Base-by-base conservation (phyloP, 805 yeast species). In the Teunomyces pallodes region DNA sequence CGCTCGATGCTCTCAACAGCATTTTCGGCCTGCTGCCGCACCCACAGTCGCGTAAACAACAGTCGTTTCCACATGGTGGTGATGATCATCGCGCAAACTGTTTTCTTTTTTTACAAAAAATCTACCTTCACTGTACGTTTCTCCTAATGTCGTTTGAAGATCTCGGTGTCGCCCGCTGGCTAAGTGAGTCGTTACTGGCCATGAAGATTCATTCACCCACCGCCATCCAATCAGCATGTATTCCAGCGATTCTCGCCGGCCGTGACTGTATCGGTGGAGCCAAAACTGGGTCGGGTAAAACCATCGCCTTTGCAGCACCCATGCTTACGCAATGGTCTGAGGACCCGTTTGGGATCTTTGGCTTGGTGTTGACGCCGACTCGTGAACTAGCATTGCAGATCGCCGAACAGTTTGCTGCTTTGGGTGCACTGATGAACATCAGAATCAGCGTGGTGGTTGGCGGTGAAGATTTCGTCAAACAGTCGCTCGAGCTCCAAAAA, bases 221-320 rank as follows among this genome's bases (percentile, higher is more conserved):
- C 0, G 81, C 82, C 16, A 92, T 94, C 70, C 99, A 94, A 64
- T 62, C 72, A 7, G 88, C 90, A 3, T 90, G 97, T 62, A 92
- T 94, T 42, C 98, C 98, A 0, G 80, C 85, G 48, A 87, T 94
- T 48, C 63, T 94, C 33, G 75, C 74, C 36, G 97, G 96, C 6
- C 79, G 84, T 56, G 96, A 91, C 65, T 91, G 97, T 68, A 92
- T 94, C 45, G 99, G 99, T 45, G 99, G 99, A 38, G 99, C 99
- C 29, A 87, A 87, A 65, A 94, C 99, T 0, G 99, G 99, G 68
- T 86, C 96, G 13, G 99, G 99, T 79, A 94, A 94, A 64, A 94
- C 99, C 1, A 83, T 94, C 17, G 97, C 98, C 1, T 94, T 94
- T 76, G 98, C 92, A 1, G 95, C 90, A n/a, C 99, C 99, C 2